These are phyloP conservation scores for Trichoderma guizhouense DNA, from an alignment of 2,329 filamentous ascomycete species.

Conservation along the genomic window DNA sequence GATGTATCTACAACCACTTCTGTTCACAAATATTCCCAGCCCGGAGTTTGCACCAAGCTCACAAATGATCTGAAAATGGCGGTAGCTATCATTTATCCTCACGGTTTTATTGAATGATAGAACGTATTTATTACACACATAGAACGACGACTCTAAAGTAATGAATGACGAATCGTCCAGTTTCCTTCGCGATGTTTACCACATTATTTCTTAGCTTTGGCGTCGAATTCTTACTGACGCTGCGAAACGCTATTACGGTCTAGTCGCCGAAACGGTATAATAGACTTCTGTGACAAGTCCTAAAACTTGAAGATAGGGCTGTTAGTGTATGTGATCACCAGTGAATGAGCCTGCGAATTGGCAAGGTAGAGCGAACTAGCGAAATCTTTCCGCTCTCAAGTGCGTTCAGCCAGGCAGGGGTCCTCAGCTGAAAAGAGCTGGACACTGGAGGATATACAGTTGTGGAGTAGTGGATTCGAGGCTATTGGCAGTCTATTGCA, in stretches of 20 bases:
- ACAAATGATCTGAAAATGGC: too few relatives aligned
- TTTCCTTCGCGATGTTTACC: too few relatives aligned
- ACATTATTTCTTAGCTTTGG: too few relatives aligned
- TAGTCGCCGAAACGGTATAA: neutral
- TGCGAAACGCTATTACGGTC: too few relatives aligned
- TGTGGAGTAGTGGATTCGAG: neutral
- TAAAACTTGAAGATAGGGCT: neutral
- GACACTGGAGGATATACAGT: neutral
- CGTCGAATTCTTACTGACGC: too few relatives aligned
- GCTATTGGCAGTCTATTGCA: neutral
- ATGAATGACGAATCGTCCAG: too few relatives aligned
- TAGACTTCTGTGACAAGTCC: neutral
- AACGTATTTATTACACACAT: too few relatives aligned
- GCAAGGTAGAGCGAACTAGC: neutral
- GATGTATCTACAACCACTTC: neutral
- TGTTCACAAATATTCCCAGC: too few relatives aligned
- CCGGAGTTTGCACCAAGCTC: too few relatives aligned
- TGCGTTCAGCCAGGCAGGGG: neutral
- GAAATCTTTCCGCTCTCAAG: neutral
- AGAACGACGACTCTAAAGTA: too few relatives aligned
- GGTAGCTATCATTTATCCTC: too few relatives aligned
- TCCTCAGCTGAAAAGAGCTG: neutral
- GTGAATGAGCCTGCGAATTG: neutral
- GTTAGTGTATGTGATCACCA: neutral
- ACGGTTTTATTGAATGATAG: too few relatives aligned